phyloP scores from a whole-genome alignment of 345 rosid species.

The Pugionium cornutum region DNA sequence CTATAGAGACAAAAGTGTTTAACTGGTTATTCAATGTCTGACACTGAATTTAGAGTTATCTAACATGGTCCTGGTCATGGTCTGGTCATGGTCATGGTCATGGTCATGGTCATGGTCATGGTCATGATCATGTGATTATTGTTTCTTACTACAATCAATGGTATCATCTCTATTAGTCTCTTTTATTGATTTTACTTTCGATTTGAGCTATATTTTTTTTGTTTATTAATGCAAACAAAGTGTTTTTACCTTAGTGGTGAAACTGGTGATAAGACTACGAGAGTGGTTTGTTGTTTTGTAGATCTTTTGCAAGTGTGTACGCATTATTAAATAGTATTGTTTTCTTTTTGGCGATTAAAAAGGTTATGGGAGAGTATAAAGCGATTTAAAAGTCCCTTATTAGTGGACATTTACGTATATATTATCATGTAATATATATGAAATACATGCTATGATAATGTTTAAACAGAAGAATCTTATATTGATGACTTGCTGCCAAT shows the following conservation, averaged over 20 bases:
- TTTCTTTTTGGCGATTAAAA: not conserved
- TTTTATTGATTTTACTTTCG: not conserved
- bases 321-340: not conserved
- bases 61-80: constrained; percentile 24
- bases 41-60: constrained; percentile 24
- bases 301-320: not conserved
- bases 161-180: not conserved
- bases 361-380: constrained; percentile 18
- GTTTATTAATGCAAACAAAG: not conserved
- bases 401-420: constrained; percentile 6
- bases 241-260: not conserved
- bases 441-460: not conserved
- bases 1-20: constrained; percentile 19
- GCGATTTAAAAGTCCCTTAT: constrained; percentile 9
- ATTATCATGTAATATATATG: not conserved
- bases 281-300: not conserved
- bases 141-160: constrained; percentile 5
- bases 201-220: not conserved
- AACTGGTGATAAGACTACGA: not conserved
- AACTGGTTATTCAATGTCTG: constrained; percentile 24
- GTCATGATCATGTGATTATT: constrained; percentile 21
- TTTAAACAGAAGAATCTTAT: not conserved
- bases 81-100: constrained; percentile 31
- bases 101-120: not conserved
- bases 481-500: constrained; percentile 21